A percentile compares a stretch with the other conserved stretches of the same genome.
Conservation (phyloP, 1,284 basidiomycete species). For the Tylopilus sp. region DNA sequence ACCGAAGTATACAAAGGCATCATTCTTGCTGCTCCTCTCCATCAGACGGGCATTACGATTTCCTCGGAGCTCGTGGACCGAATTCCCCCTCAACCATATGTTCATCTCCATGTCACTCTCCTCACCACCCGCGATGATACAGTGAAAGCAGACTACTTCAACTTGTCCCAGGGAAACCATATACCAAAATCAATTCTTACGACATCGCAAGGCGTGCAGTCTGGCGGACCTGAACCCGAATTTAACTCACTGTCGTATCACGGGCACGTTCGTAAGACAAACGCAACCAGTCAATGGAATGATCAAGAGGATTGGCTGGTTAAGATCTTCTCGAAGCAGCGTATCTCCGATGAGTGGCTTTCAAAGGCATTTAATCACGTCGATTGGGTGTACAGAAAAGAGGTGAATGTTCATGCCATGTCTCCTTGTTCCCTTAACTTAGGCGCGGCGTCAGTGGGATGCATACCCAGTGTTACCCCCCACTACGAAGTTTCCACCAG, state of each 20-base stretch:
- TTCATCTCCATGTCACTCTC: constrained; percentile 86
- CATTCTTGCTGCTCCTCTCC: constrained; percentile 76
- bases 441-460: constrained; percentile 54
- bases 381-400: constrained; percentile 81
- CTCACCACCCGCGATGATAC: constrained; percentile 70
- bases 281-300: constrained; percentile 18
- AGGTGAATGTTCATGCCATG: constrained; percentile 42
- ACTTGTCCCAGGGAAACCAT: constrained; percentile 41
- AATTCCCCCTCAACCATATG: constrained; percentile 70
- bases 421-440: constrained; percentile 1
- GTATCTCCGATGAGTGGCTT: constrained; percentile 68
- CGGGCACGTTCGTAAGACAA: constrained; percentile 44
- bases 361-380: constrained; percentile 65
- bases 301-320: constrained; percentile 60
- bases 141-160: constrained; percentile 73
- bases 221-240: constrained; percentile 57
- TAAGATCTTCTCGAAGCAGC: constrained; percentile 81
- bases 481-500: constrained; percentile 64
- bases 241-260: constrained; percentile 93
- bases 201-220: constrained; percentile 54
- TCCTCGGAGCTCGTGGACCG: constrained; percentile 43
- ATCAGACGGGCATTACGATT: constrained; percentile 56
- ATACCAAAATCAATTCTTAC: constrained; percentile 75
- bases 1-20: constrained; percentile 57
- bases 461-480: constrained; percentile 74